A percentile compares a stretch with the other conserved stretches of the same genome.
Conservation (phyloP, 306 rosid species). For the Rubus parviflorus region DNA sequence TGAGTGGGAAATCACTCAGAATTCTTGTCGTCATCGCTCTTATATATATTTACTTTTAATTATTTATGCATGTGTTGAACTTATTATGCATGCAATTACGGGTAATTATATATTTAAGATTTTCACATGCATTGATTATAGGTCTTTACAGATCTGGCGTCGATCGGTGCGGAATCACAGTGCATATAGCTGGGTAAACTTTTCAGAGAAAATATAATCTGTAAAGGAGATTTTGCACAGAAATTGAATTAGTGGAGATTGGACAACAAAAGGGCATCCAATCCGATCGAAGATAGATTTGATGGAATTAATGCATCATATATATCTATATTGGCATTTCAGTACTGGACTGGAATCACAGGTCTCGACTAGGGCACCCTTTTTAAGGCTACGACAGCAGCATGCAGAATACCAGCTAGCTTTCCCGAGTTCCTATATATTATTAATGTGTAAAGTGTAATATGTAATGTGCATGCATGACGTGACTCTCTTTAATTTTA, state of each 20-base stretch:
- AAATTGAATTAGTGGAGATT: background rate
- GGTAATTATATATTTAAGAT: no score
- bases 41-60: background rate
- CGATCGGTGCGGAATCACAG: background rate
- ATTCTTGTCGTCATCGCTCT: slow-evolving; percentile 16
- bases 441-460: background rate
- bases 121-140: background rate
- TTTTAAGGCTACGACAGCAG: slow-evolving; percentile 4
- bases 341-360: background rate
- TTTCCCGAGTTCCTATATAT: background rate
- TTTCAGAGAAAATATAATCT: slow-evolving; percentile 7
- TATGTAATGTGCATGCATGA: background rate
- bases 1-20: slow-evolving; percentile 28
- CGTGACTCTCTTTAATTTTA: background rate
- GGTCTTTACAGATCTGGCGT: background rate
- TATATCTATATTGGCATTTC: background rate
- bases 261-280: slow-evolving; percentile 8
- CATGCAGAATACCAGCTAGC: background rate
- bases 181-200: background rate
- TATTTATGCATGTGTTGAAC: background rate
- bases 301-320: background rate
- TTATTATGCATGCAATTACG: background rate
- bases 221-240: slow-evolving; percentile 4
- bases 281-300: background rate
- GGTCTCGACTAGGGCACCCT: background rate